Base-by-base conservation (phyloP, 345 rosid species). In the Eucalyptus curtisii region DNA sequence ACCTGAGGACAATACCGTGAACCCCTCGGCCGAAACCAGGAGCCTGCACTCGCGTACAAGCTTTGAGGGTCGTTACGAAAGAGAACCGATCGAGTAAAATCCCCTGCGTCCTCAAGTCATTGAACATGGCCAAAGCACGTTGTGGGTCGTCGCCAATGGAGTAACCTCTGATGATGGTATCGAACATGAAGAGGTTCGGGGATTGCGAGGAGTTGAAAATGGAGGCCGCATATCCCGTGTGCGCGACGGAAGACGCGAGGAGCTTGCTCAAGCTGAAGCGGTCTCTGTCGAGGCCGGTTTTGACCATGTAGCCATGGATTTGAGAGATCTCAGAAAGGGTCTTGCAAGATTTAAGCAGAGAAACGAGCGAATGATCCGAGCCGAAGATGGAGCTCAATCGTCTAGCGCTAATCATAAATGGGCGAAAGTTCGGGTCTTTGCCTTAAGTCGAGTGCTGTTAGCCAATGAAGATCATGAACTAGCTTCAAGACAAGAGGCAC, bases 101-200 rank as follows among this genome's bases (percentile, higher is more conserved):
- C 53, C 92, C 91, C 82, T 89, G 57, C 88, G 93, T 89, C 92
- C 98, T 92, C 94, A 94, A 90, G 52, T 89, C 88, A 92, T 90
- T 94, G 92, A 95, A 96, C 53, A 93, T 85, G 88, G 50, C 52
- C 92, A 94, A 92, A 53, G 95, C 94, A 90, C 89, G 91, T 71
- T 86, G 86, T 1, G 96, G 96, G 79, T 92, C 90, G 55, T 90
- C 92, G 79, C 96, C 88, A 19, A 90, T 87, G 27, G 97, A 93
- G 89, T 90, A 94, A 48, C 92, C 96, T 88, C 95, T 91, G 49
- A 96, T 89, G 90, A 96, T 90, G 49, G 95, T 92, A 89, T 94
- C 94, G 92, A 91, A 95, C 96, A 95, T 94, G 91, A 86, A 96
- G 85, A 96, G 93, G 87, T 93, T 96, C 84, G 94, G 94, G 68